A percentile compares a stretch with the other conserved stretches of the same genome.
Conservation (phyloP, 768 basidiomycete genomes). For the Gymnopilus junonius region DNA sequence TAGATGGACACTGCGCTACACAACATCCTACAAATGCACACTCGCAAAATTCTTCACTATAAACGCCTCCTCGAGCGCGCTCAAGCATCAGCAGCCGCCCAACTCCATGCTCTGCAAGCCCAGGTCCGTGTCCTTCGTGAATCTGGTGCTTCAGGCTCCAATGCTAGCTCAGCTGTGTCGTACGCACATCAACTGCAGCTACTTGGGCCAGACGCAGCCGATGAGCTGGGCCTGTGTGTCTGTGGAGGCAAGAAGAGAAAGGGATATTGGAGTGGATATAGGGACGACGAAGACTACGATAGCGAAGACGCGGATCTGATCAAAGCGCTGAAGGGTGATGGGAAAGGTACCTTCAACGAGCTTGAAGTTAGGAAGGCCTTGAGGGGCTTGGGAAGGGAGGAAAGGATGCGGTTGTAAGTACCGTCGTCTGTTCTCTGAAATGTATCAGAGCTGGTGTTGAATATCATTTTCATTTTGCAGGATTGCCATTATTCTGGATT, state of each 20-base stretch:
- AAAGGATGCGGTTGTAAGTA: constrained; percentile 75
- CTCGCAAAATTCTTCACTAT: constrained; percentile 68
- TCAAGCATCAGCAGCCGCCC: constrained; percentile 78
- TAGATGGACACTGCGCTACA: constrained; percentile 46
- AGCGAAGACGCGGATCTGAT: constrained; percentile 41
- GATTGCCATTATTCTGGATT: constrained; percentile 67
- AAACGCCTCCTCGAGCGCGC: constrained; percentile 82
- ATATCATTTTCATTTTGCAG: constrained; percentile 30
- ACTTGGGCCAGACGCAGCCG: constrained; percentile 28
- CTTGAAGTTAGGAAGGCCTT: constrained; percentile 68
- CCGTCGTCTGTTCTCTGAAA: neutral
- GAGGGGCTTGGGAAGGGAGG: constrained; percentile 64
- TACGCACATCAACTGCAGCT: constrained; percentile 23
- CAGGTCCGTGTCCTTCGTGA: constrained; percentile 71
- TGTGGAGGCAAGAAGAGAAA: constrained; percentile 67
- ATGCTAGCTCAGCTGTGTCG: constrained; percentile 15
- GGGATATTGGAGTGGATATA: constrained; percentile 78
- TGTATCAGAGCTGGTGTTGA: constrained; percentile 2
- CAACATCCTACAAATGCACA: constrained; percentile 45
- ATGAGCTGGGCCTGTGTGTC: constrained; percentile 34
- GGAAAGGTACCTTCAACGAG: constrained; percentile 72
- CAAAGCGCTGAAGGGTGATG: constrained; percentile 54
- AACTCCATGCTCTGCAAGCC: constrained; percentile 85
- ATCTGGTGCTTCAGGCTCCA: constrained; percentile 26
- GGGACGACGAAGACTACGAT: constrained; percentile 51